phyloP scores from a whole-genome alignment of 345 rosid genomes.

The Pugionium dolabratum region DNA sequence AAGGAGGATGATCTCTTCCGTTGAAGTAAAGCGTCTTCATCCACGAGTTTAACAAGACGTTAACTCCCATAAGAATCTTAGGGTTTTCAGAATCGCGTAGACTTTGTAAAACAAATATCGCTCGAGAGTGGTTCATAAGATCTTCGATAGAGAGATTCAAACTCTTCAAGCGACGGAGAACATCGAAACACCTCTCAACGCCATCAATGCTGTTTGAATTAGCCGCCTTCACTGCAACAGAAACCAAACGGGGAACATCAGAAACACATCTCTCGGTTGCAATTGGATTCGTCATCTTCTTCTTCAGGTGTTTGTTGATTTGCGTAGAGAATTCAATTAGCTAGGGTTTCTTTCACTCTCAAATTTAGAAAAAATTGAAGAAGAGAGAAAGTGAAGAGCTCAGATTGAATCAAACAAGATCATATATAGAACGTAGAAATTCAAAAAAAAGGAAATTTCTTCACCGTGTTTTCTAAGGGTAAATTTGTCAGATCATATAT shows the following conservation, averaged over 20 bases:
- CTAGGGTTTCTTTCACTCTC: no score
- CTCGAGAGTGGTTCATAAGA: not conserved
- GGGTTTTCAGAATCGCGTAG: not conserved
- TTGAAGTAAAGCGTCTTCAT: not conserved
- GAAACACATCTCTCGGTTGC: not conserved
- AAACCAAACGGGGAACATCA: not conserved
- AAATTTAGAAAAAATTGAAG: no score
- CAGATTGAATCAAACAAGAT: no score
- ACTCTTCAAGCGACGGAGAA: not conserved
- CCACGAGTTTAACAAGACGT: not conserved
- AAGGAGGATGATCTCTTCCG: not conserved
- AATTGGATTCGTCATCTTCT: not conserved
- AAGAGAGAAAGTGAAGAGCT: no score
- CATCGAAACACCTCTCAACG: not conserved
- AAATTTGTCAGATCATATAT: no score
- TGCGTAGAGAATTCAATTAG: no score
- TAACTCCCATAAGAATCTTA: not conserved
- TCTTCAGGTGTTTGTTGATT: no score
- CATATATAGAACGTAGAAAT: no score
- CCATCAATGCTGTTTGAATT: not conserved
- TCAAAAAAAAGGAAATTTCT: no score
- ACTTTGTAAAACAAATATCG: constrained; percentile 2
- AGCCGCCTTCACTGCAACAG: not conserved
- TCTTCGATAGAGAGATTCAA: not conserved
- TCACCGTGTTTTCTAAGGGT: no score